Base-by-base conservation (phyloP, 768 basidiomycete genomes). In the Phanerochaete sordida region DNA sequence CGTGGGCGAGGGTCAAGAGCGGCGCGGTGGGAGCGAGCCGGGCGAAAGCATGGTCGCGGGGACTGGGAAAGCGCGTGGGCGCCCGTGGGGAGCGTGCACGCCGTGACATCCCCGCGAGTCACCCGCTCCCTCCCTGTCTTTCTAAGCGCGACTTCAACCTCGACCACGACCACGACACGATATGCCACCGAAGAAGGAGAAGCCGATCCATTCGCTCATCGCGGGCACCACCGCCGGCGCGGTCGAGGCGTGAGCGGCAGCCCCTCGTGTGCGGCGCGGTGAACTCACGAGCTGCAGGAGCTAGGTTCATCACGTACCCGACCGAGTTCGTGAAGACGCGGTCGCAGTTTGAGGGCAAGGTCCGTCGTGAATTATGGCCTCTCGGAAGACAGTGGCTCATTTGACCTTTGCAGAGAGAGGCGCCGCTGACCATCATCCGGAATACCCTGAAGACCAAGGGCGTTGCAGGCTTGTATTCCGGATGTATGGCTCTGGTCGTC, bases 281-380 rank as follows among this genome's bases (percentile, higher is more conserved):
- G 28, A 24, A 52, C 73, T 77, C 67, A 81, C 65, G 63, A 62
- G 70, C 66, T 75, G 69, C 67, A 77, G 75, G 62, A 73, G 70
- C 66, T 70, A 92, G 90, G 61, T 90, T 90, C 75, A 75, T 90
- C 63, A 95, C 91, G 21, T 96, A 93, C 65, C 93, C 93, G 1
- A 88, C 91, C 0, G 94, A 98, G 71, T 95, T 86, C 67, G 87
- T 96, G 53, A 98, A 98, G 76, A 98, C 96, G 16, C 84, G 93
- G 37, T 86, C 92, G 2, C 96, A 98, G 75, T 97, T 98, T 64
- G 84, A 89, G 45, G 91, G 90, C 33, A 82, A 89, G 80, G 89
- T 84, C 39, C 19, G 61, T 31, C 75, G 69, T 21, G 26, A 8
- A 28, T 39, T 24, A 2, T 19, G 0, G 31, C 9, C 24, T n/a